Base-by-base conservation (phyloP, 768 basidiomycete genomes). In the Mycena capillaripes region DNA sequence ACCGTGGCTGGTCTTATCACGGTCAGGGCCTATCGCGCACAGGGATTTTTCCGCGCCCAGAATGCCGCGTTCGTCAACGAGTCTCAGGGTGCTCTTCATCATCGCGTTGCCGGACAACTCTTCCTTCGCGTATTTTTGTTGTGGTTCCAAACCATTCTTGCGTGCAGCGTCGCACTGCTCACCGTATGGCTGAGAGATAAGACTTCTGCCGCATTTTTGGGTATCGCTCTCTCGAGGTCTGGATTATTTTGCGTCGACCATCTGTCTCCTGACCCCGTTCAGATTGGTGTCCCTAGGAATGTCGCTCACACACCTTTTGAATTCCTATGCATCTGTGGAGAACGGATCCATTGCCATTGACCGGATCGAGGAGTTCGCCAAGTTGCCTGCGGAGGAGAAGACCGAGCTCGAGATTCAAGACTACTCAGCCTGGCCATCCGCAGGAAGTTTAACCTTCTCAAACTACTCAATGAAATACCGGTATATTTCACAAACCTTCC, bases 111-210 rank as follows among this genome's bases (percentile, higher is more conserved):
- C 48, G 57, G 70, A 4, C 63, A 71, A 29, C 63, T 71, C 10
- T 71, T 71, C 56, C 70, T 71, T 14, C 44, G 57, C 12, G 63
- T 71, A 1, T 71, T 71, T 44, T 32, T 71, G 63, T 42, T 71
- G 30, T 71, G 70, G 70, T 71, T 71, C 50, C 70, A 71, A 25
- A 56, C 70, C 2, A 56, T 71, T 29, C 58, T 71, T 16, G 70
- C 70, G 7, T 71, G 64, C 32, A 23, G 50, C 56, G 65, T 66
- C 12, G 70, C 65, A 19, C 4, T 66, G 0, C 58, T 71, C n/a
- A 71, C 70, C 6, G 64, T 66, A 30, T 61, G 29, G 52, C 57
- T 71, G 23, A 60, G 70, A 61, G 58, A 55, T 46, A 27, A 34
- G 4, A 71, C 70, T 2, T 66, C 63, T 53, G 48, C 70, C 14